A percentile compares a stretch with the other conserved stretches of the same genome.
Conservation (phyloP, 2,329 filamentous ascomycete species). For the Curvularia hawaiiensis region DNA sequence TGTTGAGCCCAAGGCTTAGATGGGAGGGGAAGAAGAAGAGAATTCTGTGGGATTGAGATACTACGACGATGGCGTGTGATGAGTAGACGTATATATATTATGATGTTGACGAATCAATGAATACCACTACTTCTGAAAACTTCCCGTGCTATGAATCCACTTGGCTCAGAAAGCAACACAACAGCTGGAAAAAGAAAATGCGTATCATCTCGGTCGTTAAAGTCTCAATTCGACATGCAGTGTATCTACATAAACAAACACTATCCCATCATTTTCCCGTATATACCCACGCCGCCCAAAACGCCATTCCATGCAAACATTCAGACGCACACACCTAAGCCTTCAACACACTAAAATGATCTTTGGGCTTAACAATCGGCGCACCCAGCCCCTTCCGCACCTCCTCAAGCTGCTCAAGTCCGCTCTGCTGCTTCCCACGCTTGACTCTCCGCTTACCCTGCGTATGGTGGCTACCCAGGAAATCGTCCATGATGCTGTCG, state of each 20-base stretch:
- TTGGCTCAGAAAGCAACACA: neutral
- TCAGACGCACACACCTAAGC: neutral
- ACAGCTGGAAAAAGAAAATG: neutral
- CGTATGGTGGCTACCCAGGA: slow-evolving; percentile 75
- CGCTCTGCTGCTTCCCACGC: slow-evolving; percentile 79
- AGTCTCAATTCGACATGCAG: neutral
- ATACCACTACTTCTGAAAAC: neutral
- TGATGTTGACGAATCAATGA: slow-evolving; percentile 1
- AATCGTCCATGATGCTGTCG: slow-evolving; percentile 90
- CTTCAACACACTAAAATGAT: slow-evolving; percentile 14
- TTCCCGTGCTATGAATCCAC: neutral
- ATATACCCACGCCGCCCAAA: neutral
- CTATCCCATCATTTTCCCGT: neutral
- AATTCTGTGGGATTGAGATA: too few relatives aligned
- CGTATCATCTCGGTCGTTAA: neutral
- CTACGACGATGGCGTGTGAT: too few relatives aligned
- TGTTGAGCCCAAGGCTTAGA: slow-evolving; percentile 21
- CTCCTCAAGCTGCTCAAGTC: slow-evolving; percentile 89
- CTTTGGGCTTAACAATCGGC: slow-evolving; percentile 55
- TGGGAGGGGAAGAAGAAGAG: neutral
- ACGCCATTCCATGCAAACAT: slow-evolving; percentile 7
- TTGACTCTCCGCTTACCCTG: slow-evolving; percentile 73
- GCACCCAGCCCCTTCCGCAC: slow-evolving; percentile 80
- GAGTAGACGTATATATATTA: neutral
- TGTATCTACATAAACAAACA: neutral